Conservation (phyloP, 2,329 filamentous ascomycete species). For the Botryotinia narcissicola region DNA sequence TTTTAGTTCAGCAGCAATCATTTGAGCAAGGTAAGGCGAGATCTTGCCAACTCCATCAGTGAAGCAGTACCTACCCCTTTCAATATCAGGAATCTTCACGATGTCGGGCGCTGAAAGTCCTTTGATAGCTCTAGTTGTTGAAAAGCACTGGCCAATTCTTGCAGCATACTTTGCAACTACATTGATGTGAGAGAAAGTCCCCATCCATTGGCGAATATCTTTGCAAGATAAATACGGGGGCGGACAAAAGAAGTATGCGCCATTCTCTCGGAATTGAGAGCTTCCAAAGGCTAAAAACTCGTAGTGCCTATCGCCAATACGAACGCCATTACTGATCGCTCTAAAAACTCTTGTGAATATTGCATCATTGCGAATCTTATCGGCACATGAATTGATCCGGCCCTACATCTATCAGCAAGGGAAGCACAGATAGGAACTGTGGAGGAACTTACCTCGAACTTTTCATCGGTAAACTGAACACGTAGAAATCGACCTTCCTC, state of each 20-base stretch:
- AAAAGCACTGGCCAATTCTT: constrained; percentile 91
- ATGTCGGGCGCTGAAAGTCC: constrained; percentile 56
- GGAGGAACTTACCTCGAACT: constrained; percentile 38
- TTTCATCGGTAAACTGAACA: constrained; percentile 86
- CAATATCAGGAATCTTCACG: constrained; percentile 65
- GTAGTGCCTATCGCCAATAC: constrained; percentile 76
- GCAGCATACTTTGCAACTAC: constrained; percentile 88
- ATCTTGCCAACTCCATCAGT: constrained; percentile 94
- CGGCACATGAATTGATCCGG: constrained; percentile 54
- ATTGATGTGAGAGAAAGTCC: constrained; percentile 75
- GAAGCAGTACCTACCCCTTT: constrained; percentile 68
- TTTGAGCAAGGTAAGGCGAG: constrained; percentile 70
- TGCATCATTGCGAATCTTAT: constrained; percentile 58
- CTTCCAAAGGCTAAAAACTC: constrained; percentile 93
- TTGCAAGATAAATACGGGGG: constrained; percentile 65
- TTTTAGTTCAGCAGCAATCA: constrained; percentile 69
- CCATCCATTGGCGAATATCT: constrained; percentile 83
- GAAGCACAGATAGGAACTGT: constrained; percentile 24
- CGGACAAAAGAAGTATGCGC: constrained; percentile 88
- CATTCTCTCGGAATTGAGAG: constrained; percentile 88
- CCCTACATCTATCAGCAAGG: constrained; percentile 45
- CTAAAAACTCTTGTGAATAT: constrained; percentile 72
- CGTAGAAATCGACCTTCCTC: constrained; percentile 77
- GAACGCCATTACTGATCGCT: constrained; percentile 73
- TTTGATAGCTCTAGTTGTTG: constrained; percentile 77